Evolutionary conservation across 257 asterid genomes (phyloP), one percentile per base, ranked within the genome.

Genomic region (Parsonsia alboflavescens): DNA sequence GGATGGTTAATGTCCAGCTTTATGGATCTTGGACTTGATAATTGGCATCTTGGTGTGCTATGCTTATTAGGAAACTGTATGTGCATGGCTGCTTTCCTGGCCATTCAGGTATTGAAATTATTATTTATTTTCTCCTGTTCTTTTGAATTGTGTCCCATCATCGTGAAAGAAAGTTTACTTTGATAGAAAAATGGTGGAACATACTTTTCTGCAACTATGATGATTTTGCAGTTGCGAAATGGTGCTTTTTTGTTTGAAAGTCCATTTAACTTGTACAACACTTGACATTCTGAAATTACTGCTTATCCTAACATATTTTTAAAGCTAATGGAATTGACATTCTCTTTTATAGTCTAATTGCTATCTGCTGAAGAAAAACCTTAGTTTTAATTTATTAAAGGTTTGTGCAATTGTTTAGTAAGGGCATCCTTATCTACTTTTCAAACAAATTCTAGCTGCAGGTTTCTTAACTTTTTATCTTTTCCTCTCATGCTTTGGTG

Each of bases 21-120:
- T 65, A 73, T 88, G 80, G 93, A 87, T 50, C 69, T 84, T 36
- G 96, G 97, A 56, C 76, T 95, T 28, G 96, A 90, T 81, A 80
- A 77, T 78, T 95, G 98, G 98, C 92, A 90, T 83, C 79, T 95
- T 8, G 99, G 99, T 30, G 97, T 90, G 71, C 72, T 95, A 77
- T 95, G 98, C 82, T 84, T 95, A 59, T 85, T 92, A 64, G 99
- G 98, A 77, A 92, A 95, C 85, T 95, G 99, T 82, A 85, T 92
- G 88, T 89, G 97, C 81, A 86, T 92, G 98, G 96, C 97, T 39
- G 82, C 93, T 61, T 95, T 87, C 83, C 82, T 95, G 58, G 89
- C 98, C 72, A 76, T 92, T 87, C 99, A 92, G 96, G 99, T 95
- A 87, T 64, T 71, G 8, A 57, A 30, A 53, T 28, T 67, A 19